A percentile compares a stretch with the other conserved stretches of the same genome.
phyloP scores from a whole-genome alignment of 2,329 filamentous ascomycete genomes.

The Fusarium camptoceras region DNA sequence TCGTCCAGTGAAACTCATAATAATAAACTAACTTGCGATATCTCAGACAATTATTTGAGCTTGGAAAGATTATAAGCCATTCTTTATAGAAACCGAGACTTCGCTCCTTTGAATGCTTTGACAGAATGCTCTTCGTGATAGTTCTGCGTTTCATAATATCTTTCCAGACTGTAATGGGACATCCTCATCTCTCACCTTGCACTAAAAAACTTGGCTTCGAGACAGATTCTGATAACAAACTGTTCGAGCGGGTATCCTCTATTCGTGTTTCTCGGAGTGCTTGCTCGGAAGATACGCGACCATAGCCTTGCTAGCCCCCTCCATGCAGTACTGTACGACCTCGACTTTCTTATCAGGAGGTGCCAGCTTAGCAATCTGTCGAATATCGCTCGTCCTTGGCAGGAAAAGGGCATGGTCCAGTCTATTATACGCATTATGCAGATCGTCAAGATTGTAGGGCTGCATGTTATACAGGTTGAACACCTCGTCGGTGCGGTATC shows the following conservation, averaged over 20 bases:
- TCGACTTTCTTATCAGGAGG: conserved; percentile 69
- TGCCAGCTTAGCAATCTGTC: conserved; percentile 75
- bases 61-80: background rate
- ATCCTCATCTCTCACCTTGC: background rate
- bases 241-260: conserved; percentile 1
- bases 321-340: conserved; percentile 91
- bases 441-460: conserved; percentile 78
- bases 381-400: conserved; percentile 84
- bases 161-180: background rate
- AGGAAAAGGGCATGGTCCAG: conserved; percentile 80
- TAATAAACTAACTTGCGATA: background rate
- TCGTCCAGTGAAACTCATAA: background rate
- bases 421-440: conserved; percentile 71
- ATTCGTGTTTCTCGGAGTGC: conserved; percentile 13
- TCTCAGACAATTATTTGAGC: background rate
- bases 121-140: background rate
- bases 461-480: conserved; percentile 90
- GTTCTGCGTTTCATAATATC: background rate
- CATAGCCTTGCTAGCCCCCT: conserved; percentile 86
- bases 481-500: conserved; percentile 70
- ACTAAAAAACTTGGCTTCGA: background rate
- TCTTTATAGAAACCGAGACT: background rate
- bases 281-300: conserved; percentile 69
- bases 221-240: background rate
- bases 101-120: background rate